Conservation (phyloP, 2,329 filamentous ascomycete genomes). For the Diaporthe nobilis region DNA sequence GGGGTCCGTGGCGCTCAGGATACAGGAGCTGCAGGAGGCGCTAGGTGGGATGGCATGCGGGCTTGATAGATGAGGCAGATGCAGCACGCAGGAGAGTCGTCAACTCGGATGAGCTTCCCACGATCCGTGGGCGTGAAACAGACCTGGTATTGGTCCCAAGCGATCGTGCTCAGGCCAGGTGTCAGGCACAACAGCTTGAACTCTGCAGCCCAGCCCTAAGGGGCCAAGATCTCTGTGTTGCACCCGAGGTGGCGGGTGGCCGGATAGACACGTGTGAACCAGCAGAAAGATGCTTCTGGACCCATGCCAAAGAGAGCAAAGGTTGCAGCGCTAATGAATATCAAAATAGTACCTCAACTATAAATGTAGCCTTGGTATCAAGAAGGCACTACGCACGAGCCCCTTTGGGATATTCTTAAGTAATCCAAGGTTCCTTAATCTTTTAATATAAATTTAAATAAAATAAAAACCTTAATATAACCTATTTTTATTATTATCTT, state of each 20-base stretch:
- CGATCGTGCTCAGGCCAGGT: background rate
- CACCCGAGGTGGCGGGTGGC: background rate
- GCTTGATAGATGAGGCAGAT: background rate
- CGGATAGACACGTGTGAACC: background rate
- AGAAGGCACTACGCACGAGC: background rate
- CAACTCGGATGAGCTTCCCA: background rate
- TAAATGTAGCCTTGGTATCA: background rate
- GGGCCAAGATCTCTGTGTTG: too few relatives aligned
- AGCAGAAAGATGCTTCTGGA: background rate
- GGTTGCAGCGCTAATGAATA: slow-evolving; percentile 1
- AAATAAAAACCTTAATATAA: too few relatives aligned
- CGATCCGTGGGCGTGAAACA: background rate
- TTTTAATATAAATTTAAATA: too few relatives aligned
- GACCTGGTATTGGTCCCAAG: background rate
- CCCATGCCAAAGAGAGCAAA: background rate
- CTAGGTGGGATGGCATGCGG: slow-evolving; percentile 18
- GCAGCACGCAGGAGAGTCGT: background rate
- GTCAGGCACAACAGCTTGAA: background rate
- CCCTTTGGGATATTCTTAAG: too few relatives aligned
- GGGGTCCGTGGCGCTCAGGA: slow-evolving; percentile 4
- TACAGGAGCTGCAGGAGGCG: slow-evolving; percentile 22
- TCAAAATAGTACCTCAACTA: background rate
- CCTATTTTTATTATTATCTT: too few relatives aligned
- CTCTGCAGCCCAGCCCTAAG: background rate
- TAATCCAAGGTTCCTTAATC: too few relatives aligned